Conservation (phyloP, 306 rosid genomes). For the Pterocarpus macrocarpus region DNA sequence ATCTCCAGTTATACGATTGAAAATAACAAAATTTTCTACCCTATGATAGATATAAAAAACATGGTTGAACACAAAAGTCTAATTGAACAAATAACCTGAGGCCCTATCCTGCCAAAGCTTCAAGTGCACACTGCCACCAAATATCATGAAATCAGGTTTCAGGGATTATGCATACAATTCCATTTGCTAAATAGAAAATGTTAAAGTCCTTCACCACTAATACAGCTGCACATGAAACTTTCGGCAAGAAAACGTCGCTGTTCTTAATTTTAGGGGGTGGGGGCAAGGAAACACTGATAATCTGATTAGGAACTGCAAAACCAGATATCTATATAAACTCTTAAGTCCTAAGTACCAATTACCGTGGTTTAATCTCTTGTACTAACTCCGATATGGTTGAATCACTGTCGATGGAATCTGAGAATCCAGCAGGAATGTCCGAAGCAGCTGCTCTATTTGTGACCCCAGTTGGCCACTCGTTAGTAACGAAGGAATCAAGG, state of each 20-base stretch:
- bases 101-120: slow-evolving; percentile 22
- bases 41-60: slow-evolving; percentile 7
- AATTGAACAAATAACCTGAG: slow-evolving; percentile 21
- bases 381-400: slow-evolving; percentile 77
- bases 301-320: background rate
- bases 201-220: slow-evolving; percentile 2
- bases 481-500: slow-evolving; percentile 78
- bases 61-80: slow-evolving; percentile 12
- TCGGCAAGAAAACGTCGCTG: background rate
- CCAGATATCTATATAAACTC: slow-evolving; percentile 20
- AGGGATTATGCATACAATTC: background rate
- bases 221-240: slow-evolving; percentile 21
- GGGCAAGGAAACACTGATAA: background rate
- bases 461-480: slow-evolving; percentile 91
- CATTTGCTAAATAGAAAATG: slow-evolving; percentile 8
- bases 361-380: slow-evolving; percentile 97
- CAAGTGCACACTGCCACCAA: slow-evolving; percentile 7
- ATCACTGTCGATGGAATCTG: slow-evolving; percentile 70
- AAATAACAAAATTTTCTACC: background rate
- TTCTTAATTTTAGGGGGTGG: background rate
- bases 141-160: slow-evolving; percentile 8
- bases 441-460: slow-evolving; percentile 65
- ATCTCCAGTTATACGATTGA: slow-evolving; percentile 17
- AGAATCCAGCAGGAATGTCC: slow-evolving; percentile 70
- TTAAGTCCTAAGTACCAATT: slow-evolving; percentile 44